Evolutionary conservation across 2,329 filamentous ascomycete genomes (phyloP).

Genomic region (Cladosporium colombiae): DNA sequence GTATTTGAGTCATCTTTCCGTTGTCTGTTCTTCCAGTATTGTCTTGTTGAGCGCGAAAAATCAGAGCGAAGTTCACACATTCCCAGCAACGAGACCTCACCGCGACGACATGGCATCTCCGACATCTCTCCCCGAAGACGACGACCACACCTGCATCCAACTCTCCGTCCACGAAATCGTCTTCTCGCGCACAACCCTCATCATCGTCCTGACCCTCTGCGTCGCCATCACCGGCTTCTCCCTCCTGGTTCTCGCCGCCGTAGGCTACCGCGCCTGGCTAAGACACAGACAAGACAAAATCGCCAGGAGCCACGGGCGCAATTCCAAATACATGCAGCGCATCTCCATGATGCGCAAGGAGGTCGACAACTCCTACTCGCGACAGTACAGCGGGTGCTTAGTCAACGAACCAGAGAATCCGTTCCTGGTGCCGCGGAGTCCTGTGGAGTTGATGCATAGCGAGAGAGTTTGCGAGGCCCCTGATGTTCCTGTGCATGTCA

Average conservation of each 20-base stretch:
- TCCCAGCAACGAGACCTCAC: neutral
- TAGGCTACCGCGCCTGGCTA: conserved; percentile 27
- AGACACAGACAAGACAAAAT: conserved; percentile 22
- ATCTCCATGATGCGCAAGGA: conserved; percentile 31
- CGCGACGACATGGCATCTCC: conserved; percentile 2
- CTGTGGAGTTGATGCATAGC: conserved; percentile 28
- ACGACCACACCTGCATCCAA: conserved; percentile 18
- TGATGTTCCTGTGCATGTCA: conserved; percentile 19
- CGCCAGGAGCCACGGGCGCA: conserved; percentile 30
- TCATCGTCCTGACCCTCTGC: conserved; percentile 28
- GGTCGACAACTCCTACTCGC: conserved; percentile 30
- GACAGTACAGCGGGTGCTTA: conserved; percentile 29
- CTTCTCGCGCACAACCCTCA: conserved; percentile 31
- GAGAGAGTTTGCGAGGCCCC: conserved; percentile 30
- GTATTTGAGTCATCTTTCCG: neutral
- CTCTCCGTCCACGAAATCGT: conserved; percentile 25
- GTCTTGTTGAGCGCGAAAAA: neutral
- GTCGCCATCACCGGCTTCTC: conserved; percentile 27
- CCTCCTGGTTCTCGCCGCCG: conserved; percentile 24
- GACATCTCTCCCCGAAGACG: neutral
- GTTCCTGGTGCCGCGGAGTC: conserved; percentile 29
- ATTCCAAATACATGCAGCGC: conserved; percentile 26
- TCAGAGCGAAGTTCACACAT: neutral
- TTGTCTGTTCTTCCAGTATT: neutral
- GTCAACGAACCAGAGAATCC: conserved; percentile 32